Conservation (phyloP, 768 basidiomycete species). For the Agaricus blazei region DNA sequence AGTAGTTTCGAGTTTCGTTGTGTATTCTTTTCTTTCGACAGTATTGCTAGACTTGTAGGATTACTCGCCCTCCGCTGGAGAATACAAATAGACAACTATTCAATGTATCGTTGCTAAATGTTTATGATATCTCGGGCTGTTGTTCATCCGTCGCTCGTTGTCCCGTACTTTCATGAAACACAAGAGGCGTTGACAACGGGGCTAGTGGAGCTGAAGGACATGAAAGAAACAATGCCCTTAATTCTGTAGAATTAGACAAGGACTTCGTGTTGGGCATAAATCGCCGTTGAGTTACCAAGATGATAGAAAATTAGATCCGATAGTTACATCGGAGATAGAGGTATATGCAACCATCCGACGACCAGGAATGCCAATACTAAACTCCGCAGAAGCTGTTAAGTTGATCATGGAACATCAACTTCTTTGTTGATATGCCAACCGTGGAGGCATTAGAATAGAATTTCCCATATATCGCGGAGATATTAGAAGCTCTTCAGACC, state of each 20-base stretch:
- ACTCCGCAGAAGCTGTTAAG: slow-evolving; percentile 4
- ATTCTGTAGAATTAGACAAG: slow-evolving; percentile 3
- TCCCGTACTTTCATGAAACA: not conserved
- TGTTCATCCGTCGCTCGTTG: not conserved
- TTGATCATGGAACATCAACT: not conserved
- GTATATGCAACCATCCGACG: not conserved
- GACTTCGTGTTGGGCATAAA: slow-evolving; percentile 1
- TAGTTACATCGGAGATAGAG: not conserved
- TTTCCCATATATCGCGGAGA: too few relatives aligned
- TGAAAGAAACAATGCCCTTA: not conserved
- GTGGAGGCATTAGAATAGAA: too few relatives aligned
- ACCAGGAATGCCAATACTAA: not conserved
- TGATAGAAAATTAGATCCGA: too few relatives aligned
- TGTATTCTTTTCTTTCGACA: not conserved
- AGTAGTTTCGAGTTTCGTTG: slow-evolving; percentile 13
- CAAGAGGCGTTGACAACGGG: slow-evolving; percentile 1
- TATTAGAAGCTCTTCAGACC: too few relatives aligned
- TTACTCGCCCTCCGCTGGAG: not conserved
- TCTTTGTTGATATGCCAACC: not conserved
- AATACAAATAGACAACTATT: not conserved
- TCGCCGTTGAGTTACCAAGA: slow-evolving; percentile 1
- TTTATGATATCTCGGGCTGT: not conserved
- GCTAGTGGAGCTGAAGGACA: not conserved
- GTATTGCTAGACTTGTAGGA: not conserved
- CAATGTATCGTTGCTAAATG: not conserved